Percentiles rank a stretch among this genome's conserved stretches.
These are phyloP conservation scores for Allodekkera sacchari DNA, from an alignment of 805 yeast genomes.

Conservation along the genomic window DNA sequence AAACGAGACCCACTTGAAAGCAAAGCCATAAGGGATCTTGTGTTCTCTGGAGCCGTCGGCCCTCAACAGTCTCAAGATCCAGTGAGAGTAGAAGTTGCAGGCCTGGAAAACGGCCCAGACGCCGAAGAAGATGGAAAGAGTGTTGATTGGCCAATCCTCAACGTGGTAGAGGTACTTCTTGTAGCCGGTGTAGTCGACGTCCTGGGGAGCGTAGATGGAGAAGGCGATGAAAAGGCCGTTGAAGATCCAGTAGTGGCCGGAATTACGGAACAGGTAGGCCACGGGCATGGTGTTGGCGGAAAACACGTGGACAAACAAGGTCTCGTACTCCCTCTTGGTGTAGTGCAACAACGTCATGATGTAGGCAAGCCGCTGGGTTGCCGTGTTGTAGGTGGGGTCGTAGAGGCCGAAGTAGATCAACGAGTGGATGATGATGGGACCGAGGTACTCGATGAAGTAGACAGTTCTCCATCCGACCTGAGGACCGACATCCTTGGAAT, in stretches of 20 bases:
- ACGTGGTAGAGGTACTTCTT: conserved; percentile 34
- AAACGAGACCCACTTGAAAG: conserved; percentile 73
- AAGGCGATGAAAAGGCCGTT: conserved; percentile 49
- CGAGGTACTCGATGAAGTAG: conserved; percentile 80
- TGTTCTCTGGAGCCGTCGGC: conserved; percentile 48
- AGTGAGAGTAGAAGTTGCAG: conserved; percentile 68
- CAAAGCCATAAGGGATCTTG: conserved; percentile 74
- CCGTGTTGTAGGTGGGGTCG: conserved; percentile 32
- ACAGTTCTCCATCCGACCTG: conserved; percentile 91
- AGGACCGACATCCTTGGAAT: conserved; percentile 84
- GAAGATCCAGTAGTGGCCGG: conserved; percentile 87
- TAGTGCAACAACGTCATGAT: conserved; percentile 65
- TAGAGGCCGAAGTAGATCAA: conserved; percentile 44
- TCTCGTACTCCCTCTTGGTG: conserved; percentile 82
- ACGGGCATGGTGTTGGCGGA: conserved; percentile 91
- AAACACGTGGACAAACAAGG: conserved; percentile 75
- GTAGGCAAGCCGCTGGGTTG: conserved; percentile 47
- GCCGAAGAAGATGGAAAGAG: conserved; percentile 28
- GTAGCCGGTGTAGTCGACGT: conserved; percentile 10
- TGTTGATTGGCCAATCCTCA: conserved; percentile 28
- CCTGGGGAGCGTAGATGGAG: conserved; percentile 24
- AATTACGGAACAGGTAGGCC: conserved; percentile 79
- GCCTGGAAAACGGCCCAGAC: conserved; percentile 55
- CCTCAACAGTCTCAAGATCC: conserved; percentile 53
- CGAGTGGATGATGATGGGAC: conserved; percentile 80